Conservation (phyloP, 805 yeast species). For the Barnettozyma salicaria region DNA sequence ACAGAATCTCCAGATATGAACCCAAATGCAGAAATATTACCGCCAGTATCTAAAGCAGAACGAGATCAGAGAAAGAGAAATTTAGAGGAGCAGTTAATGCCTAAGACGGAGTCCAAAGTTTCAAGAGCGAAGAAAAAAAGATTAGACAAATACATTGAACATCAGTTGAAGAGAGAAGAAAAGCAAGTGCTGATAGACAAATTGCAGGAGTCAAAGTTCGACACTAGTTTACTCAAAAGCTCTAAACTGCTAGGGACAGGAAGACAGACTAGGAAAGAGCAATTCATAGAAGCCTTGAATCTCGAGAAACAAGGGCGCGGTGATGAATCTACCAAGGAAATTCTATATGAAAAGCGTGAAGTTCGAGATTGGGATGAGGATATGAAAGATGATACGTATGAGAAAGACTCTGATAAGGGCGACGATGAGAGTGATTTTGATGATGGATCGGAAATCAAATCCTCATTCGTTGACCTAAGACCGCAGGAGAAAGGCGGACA, state of each 20-base stretch:
- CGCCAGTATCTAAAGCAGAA: slow-evolving; percentile 62
- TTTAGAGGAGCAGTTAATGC: slow-evolving; percentile 51
- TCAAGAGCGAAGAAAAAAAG: slow-evolving; percentile 70
- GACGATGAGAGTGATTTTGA: slow-evolving; percentile 21
- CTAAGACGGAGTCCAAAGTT: slow-evolving; percentile 60
- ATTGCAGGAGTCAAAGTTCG: slow-evolving; percentile 55
- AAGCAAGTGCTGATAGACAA: slow-evolving; percentile 71
- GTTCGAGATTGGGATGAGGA: slow-evolving; percentile 55
- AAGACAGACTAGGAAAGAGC: slow-evolving; percentile 58
- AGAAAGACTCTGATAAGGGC: background rate
- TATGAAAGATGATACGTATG: slow-evolving; percentile 26
- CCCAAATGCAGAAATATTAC: slow-evolving; percentile 53
- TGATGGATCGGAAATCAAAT: slow-evolving; percentile 25
- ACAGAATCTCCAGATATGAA: slow-evolving; percentile 30
- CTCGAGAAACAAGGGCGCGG: slow-evolving; percentile 69
- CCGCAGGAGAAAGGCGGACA: slow-evolving; percentile 54
- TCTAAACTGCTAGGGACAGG: slow-evolving; percentile 78
- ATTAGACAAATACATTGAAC: slow-evolving; percentile 87
- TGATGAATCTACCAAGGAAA: slow-evolving; percentile 51
- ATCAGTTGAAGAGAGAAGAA: slow-evolving; percentile 84
- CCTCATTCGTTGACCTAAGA: slow-evolving; percentile 64
- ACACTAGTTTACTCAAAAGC: slow-evolving; percentile 62
- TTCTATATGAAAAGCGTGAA: slow-evolving; percentile 64
- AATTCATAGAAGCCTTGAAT: slow-evolving; percentile 66
- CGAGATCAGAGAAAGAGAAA: slow-evolving; percentile 58